Evolutionary conservation across 495 filamentous ascomycete genomes (phyloP).

Genomic region (Tuber microsphaerosporum): DNA sequence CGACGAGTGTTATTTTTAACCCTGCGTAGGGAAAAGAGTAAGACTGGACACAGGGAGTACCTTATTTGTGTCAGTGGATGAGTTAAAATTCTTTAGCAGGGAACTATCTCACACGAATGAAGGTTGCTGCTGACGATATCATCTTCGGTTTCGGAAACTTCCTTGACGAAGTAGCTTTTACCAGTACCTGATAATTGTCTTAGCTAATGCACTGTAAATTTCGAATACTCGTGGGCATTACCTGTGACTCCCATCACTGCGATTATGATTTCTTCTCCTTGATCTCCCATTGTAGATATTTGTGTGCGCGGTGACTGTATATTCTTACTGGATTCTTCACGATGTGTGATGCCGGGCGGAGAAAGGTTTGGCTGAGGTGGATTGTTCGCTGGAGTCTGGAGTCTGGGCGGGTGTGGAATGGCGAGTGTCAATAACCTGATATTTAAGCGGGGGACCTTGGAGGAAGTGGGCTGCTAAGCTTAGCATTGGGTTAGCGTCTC

Average conservation of each 20-base stretch:
- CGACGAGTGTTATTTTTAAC: constrained; percentile 43
- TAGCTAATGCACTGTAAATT: too few species aligned
- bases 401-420: not conserved
- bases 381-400: too few species aligned
- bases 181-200: too few species aligned
- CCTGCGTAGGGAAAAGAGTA: constrained; percentile 22
- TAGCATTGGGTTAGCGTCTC: not conserved
- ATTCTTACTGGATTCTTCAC: too few species aligned
- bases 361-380: not conserved
- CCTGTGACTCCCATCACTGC: too few species aligned
- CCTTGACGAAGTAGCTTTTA: too few species aligned
- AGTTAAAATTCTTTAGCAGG: not conserved
- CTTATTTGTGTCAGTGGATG: constrained; percentile 2
- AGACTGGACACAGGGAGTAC: constrained; percentile 22
- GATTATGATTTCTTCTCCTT: too few species aligned
- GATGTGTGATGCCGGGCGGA: too few species aligned
- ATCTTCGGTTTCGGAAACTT: too few species aligned
- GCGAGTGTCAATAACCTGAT: not conserved
- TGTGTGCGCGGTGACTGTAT: too few species aligned
- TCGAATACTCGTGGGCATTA: too few species aligned
- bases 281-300: too few species aligned
- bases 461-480: not conserved
- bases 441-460: not conserved
- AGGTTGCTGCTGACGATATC: constrained; percentile 43
- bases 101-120: constrained; percentile 21